Percentiles rank a stretch among this genome's conserved stretches.
These are phyloP conservation scores for Bacidia rubella DNA, from an alignment of 495 filamentous ascomycete species.

Conservation along the genomic window DNA sequence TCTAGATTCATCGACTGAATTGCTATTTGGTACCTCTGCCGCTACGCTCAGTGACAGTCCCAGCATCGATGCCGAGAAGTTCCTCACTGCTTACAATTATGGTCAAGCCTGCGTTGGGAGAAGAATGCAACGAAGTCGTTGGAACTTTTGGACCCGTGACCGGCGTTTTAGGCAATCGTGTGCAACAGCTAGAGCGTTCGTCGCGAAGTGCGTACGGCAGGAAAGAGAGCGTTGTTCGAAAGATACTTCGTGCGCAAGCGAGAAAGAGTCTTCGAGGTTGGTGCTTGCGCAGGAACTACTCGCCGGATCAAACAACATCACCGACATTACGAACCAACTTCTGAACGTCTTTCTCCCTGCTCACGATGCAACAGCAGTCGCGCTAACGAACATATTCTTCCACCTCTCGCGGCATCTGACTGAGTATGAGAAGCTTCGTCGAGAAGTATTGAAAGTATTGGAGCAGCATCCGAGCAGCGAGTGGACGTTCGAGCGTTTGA, in stretches of 20 bases:
- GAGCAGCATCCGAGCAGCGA: background rate
- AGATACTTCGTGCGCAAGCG: too few relatives aligned
- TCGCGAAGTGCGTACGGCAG: background rate
- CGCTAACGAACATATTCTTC: constrained; percentile 45
- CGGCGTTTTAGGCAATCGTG: background rate
- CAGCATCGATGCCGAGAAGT: constrained; percentile 18
- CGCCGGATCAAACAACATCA: constrained; percentile 25
- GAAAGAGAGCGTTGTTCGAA: background rate
- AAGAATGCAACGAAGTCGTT: constrained; percentile 12
- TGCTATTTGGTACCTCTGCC: constrained; percentile 45
- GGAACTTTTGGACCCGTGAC: constrained; percentile 3
- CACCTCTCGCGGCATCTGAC: constrained; percentile 34
- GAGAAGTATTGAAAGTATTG: constrained; percentile 21
- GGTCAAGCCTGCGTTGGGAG: constrained; percentile 27
- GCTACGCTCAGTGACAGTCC: constrained; percentile 22
- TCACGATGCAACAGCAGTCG: constrained; percentile 37
- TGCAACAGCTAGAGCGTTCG: background rate
- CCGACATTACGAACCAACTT: constrained; percentile 3
- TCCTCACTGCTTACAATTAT: constrained; percentile 29
- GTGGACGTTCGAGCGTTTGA: background rate
- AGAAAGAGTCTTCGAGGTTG: constrained; percentile 20
- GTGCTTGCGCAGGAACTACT: constrained; percentile 30
- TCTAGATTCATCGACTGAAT: constrained; percentile 53
- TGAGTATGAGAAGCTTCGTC: constrained; percentile 37
- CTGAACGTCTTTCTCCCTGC: constrained; percentile 16